These are phyloP conservation scores for Toxicodendron radicans DNA, from an alignment of 345 rosid species.

Conservation along the genomic window DNA sequence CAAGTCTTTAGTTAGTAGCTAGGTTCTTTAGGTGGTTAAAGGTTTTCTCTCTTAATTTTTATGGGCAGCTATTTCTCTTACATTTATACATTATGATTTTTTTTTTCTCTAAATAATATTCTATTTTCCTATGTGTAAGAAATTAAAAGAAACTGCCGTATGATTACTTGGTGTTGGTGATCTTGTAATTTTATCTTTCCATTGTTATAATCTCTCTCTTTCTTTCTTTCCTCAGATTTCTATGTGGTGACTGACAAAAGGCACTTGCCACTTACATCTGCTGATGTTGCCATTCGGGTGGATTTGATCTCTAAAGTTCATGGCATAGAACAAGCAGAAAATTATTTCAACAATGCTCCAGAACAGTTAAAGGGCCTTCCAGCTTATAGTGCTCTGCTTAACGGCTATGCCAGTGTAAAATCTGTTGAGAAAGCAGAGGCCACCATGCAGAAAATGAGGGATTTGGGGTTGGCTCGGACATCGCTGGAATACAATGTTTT, in stretches of 20 bases:
- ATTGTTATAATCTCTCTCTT: neutral
- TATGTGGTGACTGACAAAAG: constrained; percentile 46
- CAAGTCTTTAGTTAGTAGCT: no score
- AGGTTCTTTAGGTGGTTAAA: no score
- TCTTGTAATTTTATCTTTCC: neutral
- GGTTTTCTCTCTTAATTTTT: no score
- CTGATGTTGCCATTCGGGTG: constrained; percentile 37
- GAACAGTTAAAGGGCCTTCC: constrained; percentile 8
- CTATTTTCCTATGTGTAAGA: no score
- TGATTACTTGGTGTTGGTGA: neutral
- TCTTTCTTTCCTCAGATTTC: constrained; percentile 31
- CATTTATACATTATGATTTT: no score
- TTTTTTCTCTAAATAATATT: no score
- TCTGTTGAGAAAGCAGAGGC: constrained; percentile 44
- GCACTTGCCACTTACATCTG: constrained; percentile 9
- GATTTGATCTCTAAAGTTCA: constrained; percentile 38
- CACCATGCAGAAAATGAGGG: constrained; percentile 35
- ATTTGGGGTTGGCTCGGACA: constrained; percentile 21
- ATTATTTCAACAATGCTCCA: constrained; percentile 33
- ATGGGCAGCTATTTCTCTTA: no score
- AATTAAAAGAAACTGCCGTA: neutral
- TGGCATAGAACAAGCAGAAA: constrained; percentile 40
- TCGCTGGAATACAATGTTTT: constrained; percentile 22
- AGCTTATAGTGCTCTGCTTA: constrained; percentile 39
- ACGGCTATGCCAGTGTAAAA: constrained; percentile 32